Percentiles rank a stretch among this genome's conserved stretches.
These are phyloP conservation scores for Cucurbita argyrosperma DNA, from an alignment of 306 rosid species.

Conservation along the genomic window DNA sequence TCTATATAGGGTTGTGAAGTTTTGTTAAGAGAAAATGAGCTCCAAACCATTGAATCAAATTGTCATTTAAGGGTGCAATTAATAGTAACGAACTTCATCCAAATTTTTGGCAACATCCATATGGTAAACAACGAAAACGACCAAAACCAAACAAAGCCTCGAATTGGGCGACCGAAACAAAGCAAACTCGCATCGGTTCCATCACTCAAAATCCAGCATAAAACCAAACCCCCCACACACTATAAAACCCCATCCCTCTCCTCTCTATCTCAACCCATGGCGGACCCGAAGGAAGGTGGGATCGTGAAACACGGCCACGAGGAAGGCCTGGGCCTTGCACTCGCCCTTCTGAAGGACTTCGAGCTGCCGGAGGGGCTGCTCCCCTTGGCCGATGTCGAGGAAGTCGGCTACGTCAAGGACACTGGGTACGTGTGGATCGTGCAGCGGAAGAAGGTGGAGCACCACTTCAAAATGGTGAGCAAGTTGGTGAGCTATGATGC, in stretches of 20 bases:
- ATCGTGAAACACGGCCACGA: constrained; percentile 56
- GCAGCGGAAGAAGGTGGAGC: constrained; percentile 81
- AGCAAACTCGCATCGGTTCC: not conserved
- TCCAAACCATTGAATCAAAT: no score
- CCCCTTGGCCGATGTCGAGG: constrained; percentile 48
- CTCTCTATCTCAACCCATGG: constrained; percentile 16
- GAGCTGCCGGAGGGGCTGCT: constrained; percentile 67
- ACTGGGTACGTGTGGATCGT: constrained; percentile 76
- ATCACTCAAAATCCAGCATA: not conserved
- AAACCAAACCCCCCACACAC: not conserved
- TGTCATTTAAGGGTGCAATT: no score
- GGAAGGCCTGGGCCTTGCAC: constrained; percentile 43
- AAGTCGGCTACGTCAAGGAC: constrained; percentile 56
- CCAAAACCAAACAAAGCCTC: no score
- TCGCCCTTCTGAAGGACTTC: constrained; percentile 45
- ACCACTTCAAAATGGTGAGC: constrained; percentile 51
- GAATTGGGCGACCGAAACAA: not conserved
- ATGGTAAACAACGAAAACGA: not conserved
- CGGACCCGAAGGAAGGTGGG: constrained; percentile 63
- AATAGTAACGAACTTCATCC: no score
- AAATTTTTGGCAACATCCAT: not conserved
- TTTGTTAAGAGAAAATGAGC: no score
- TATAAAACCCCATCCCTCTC: not conserved
- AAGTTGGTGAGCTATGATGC: constrained; percentile 67
- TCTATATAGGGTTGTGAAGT: no score